Evolutionary conservation across 345 rosid genomes (phyloP), one percentile per base, ranked within the genome.

Genomic region (Iberis pinnata): DNA sequence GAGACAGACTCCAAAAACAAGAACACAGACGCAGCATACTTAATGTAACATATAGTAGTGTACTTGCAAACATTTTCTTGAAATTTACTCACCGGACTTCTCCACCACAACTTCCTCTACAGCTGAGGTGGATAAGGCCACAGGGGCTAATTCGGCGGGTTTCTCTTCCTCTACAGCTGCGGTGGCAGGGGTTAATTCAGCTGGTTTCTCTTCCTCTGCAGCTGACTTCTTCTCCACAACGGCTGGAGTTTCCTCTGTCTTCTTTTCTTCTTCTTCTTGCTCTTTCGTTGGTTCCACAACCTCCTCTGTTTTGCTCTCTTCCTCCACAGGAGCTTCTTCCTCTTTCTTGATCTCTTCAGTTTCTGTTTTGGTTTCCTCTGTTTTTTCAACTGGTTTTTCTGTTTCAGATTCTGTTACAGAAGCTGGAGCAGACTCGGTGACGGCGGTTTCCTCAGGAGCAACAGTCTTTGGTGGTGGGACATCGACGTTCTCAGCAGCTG

Each of bases 291-390:
- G 4, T 46, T 63, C 69, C 31, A 39, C 62, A n/a, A 29, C 64
- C 9, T 42, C 58, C 53, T 31, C 69, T 16, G 58, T 32, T 32
- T 56, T 56, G 44, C 2, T 57, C 64, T 57, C 63, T 18, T 42
- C 58, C 46, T 57, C 58, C 18, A 33, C 70, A 18, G 58, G 65
- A 65, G 60, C 48, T 51, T 66, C 58, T 49, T 56, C 61, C 18
- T 54, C 56, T 46, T 56, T 47, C 42, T 46, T 66, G 42, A 15
- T 59, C 65, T 59, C 71, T 18, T 29, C 56, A 7, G 13, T 62
- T 42, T 58, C 70, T 18, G 58, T 56, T 27, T 42, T 49, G 4
- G 7, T 17, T 16, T 40, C 59, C 29, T 37, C 63, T 37, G 55
- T 12, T 58, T 47, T 25, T 47, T 24, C 60, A 4, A 4, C 2